Evolutionary conservation across 805 yeast genomes (phyloP), one percentile per base, ranked within the genome.

Genomic region (Candida xyloterini): DNA sequence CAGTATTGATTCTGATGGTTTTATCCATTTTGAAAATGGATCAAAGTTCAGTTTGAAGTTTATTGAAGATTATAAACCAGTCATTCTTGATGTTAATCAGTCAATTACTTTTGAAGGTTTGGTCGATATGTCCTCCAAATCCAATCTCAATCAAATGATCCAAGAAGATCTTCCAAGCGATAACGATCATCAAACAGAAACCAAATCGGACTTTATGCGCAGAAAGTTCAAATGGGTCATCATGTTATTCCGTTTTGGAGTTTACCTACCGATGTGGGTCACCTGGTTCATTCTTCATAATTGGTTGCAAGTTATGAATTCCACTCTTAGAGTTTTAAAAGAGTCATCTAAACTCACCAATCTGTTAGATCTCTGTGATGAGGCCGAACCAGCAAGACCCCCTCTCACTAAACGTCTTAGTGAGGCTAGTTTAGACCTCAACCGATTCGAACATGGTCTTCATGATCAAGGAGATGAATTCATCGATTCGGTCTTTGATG

Each of bases 231-330:
- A 69, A 43, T 78, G 84, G 80, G 43, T 73, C 2, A 57, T 62
- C 21, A 69, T 79, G 7, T 46, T 73, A 1, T 53, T 68, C 25
- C 71, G 70, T 35, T 55, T 77, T 15, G 47, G 74, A 3, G 48
- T 84, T 1, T 69, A 76, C 28, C 68, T 83, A 1, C 95, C 95
- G 2, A 39, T 80, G 30, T 81, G 85, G 79, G 68, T 74, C 2
- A 36, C 73, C n/a, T 80, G 79, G 62, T 74, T 81, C 44, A 52
- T 81, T 25, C 54, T 74, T 10, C 59, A 57, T 15, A 60, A 71
- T 11, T 42, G 66, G 7, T 42, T 68, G 18, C 73, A 74, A 46
- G 56, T 70, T 16, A 38, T 64, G 21, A 63, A 53, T 37, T 61
- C 66, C 7, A 43, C 52, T 10, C 21, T 50, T 13, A 47, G 67